Percentiles rank a stretch among this genome's conserved stretches.
Conservation (phyloP, 176 grass and related monocot species). For the Paspalum vaginatum region DNA sequence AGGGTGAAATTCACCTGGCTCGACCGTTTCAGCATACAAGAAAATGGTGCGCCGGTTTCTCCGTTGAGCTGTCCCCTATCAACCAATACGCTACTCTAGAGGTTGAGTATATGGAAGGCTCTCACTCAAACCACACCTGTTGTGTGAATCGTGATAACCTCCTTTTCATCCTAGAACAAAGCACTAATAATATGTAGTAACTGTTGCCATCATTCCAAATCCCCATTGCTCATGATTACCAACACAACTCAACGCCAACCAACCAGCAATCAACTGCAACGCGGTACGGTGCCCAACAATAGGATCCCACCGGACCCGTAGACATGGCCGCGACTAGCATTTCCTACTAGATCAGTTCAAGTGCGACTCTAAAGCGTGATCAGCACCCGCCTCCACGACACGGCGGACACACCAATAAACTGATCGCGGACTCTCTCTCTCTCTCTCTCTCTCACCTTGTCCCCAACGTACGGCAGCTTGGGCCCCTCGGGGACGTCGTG, state of each 20-base stretch:
- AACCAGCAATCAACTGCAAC: background rate
- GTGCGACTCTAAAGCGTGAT: background rate
- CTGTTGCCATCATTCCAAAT: background rate
- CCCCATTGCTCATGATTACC: background rate
- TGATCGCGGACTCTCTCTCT: background rate
- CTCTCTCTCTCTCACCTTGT: constrained; percentile 55
- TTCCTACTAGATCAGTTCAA: background rate
- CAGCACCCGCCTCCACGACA: constrained; percentile 23
- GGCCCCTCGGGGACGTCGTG: constrained; percentile 61
- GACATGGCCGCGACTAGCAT: background rate
- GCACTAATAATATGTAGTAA: background rate
- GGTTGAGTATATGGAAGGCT: background rate
- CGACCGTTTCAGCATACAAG: background rate
- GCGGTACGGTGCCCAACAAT: background rate
- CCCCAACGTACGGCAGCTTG: constrained; percentile 70
- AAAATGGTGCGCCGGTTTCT: background rate
- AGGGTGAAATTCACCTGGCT: background rate
- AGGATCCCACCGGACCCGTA: background rate
- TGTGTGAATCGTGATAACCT: background rate
- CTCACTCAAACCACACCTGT: background rate
- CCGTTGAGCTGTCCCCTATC: background rate
- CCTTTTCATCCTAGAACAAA: background rate
- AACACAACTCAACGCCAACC: constrained; percentile 8
- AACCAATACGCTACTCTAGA: background rate
- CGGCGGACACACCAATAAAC: background rate